These are phyloP conservation scores for Blastocystis sp. DNA, from an alignment of 352 stramenopile genomes.

Conservation along the genomic window DNA sequence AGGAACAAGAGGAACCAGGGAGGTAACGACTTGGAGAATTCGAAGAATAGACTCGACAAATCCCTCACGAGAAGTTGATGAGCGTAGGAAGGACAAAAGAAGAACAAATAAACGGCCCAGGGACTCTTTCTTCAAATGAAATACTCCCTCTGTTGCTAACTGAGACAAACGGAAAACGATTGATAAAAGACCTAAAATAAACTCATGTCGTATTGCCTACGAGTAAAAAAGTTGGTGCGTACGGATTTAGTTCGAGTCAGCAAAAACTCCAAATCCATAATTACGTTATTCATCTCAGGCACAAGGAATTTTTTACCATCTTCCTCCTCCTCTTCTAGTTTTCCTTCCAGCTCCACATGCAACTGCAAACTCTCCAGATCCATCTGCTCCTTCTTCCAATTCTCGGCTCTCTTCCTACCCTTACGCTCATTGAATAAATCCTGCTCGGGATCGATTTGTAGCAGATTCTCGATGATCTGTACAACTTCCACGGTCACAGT, in stretches of 20 bases:
- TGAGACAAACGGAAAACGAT: slow-evolving; percentile 23
- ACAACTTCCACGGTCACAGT: slow-evolving; percentile 23
- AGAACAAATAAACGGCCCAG: background rate
- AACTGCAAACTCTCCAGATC: background rate
- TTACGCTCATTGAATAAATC: slow-evolving; percentile 43
- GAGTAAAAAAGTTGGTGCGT: slow-evolving; percentile 10
- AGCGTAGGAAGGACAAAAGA: slow-evolving; percentile 33
- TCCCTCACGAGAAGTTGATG: background rate
- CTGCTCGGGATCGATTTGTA: slow-evolving; percentile 13
- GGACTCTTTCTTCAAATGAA: background rate
- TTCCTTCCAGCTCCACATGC: background rate
- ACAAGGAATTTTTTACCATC: slow-evolving; percentile 9
- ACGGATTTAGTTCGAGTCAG: background rate
- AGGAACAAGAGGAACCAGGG: slow-evolving; percentile 3
- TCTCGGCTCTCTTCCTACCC: background rate
- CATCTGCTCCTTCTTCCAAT: background rate
- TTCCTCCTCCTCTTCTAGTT: background rate
- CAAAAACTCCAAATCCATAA: slow-evolving; percentile 12
- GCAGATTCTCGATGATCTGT: slow-evolving; percentile 44
- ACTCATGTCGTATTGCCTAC: background rate
- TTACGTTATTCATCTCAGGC: background rate
- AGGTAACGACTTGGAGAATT: background rate
- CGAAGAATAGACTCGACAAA: background rate
- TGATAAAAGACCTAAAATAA: background rate
- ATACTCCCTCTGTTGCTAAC: background rate